phyloP scores from a whole-genome alignment of 2,329 filamentous ascomycete species.

The Hypoxylon sp. region DNA sequence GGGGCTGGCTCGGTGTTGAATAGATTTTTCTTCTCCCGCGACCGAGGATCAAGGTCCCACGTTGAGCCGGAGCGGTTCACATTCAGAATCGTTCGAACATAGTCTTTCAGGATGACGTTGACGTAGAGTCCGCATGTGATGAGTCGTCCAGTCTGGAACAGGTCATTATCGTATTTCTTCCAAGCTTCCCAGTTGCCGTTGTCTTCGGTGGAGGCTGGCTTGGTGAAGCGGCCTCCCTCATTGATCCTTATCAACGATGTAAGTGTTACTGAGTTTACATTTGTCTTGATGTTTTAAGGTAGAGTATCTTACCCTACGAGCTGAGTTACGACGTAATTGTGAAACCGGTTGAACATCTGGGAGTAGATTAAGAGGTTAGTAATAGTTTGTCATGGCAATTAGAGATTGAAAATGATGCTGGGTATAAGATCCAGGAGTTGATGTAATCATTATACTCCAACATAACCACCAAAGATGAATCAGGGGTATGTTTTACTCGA shows the following conservation, averaged over 20 bases:
- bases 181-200: slow-evolving; percentile 25
- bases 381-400: slow-evolving; percentile 20
- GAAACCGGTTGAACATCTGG: slow-evolving; percentile 82
- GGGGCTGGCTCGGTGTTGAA: slow-evolving; percentile 49
- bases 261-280: background rate
- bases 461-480: background rate
- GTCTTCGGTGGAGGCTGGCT: slow-evolving; percentile 60
- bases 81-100: slow-evolving; percentile 57
- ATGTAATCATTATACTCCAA: background rate
- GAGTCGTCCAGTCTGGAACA: slow-evolving; percentile 59
- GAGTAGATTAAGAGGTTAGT: slow-evolving; percentile 5
- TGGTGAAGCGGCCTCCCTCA: slow-evolving; percentile 81
- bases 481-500: no score
- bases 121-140: slow-evolving; percentile 71
- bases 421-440: background rate
- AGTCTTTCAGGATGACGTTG: slow-evolving; percentile 62
- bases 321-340: slow-evolving; percentile 86
- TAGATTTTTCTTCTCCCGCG: slow-evolving; percentile 46
- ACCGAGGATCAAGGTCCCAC: slow-evolving; percentile 54
- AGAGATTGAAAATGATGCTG: background rate
- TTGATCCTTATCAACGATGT: slow-evolving; percentile 70
- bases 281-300: background rate
- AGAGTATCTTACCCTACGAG: slow-evolving; percentile 65
- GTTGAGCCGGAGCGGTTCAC: slow-evolving; percentile 63
- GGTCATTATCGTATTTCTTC: slow-evolving; percentile 57